A percentile compares a stretch with the other conserved stretches of the same genome.
phyloP scores from a whole-genome alignment of 1,284 basidiomycete genomes.

The Pholiota adiposa region DNA sequence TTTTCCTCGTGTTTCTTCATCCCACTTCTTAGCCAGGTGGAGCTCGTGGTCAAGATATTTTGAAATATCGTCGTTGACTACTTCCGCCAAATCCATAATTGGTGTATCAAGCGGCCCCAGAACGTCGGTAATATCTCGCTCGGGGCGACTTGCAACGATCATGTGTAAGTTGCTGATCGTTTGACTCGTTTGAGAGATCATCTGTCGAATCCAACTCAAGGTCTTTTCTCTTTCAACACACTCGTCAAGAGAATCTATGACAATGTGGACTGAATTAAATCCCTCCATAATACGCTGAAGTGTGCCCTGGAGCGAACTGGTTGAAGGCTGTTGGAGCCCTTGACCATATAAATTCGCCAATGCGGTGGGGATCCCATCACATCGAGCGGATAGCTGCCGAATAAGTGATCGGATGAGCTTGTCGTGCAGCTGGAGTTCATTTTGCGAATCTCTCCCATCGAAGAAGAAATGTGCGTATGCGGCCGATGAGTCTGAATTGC shows the following conservation, averaged over 20 bases:
- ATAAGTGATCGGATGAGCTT: neutral
- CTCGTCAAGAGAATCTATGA: neutral
- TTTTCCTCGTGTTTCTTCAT: neutral
- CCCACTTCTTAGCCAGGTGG: neutral
- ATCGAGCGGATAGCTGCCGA: neutral
- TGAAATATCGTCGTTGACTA: neutral
- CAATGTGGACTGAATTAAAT: neutral
- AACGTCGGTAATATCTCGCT: neutral
- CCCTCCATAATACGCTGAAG: neutral
- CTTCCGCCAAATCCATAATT: neutral
- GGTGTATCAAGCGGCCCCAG: neutral
- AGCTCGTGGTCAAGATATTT: neutral
- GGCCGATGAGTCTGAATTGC: neutral
- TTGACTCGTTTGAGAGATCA: neutral
- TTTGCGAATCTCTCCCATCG: neutral
- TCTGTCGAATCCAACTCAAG: neutral
- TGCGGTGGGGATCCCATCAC: neutral
- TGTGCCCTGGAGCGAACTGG: neutral
- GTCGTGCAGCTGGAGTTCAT: neutral
- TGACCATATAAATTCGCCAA: neutral
- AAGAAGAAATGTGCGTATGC: neutral
- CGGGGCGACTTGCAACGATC: neutral
- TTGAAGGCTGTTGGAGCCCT: neutral
- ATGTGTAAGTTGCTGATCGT: neutral
- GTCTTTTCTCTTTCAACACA: neutral